Percentiles rank a stretch among this genome's conserved stretches.
Conservation (phyloP, 179 eudicot species). For the Pouteria campechiana region DNA sequence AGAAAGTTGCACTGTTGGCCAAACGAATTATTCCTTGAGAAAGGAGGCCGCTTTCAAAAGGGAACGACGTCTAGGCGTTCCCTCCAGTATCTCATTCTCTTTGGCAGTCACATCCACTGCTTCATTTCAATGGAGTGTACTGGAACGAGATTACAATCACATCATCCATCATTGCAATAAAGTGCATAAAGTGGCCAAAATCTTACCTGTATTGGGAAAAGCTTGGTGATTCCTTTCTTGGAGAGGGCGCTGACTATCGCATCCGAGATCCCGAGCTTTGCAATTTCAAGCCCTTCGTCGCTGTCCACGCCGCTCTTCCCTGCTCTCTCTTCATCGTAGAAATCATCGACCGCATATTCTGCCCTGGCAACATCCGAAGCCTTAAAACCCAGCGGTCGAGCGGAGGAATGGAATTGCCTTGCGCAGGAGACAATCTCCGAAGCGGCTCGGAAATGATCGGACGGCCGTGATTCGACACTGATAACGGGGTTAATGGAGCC, state of each 20-base stretch:
- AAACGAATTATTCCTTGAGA: too few relatives aligned
- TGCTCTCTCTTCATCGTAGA: conserved; percentile 35
- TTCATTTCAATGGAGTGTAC: too few relatives aligned
- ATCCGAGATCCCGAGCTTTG: conserved; percentile 53
- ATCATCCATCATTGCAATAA: not conserved
- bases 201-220: conserved; percentile 87
- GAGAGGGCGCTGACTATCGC: conserved; percentile 46
- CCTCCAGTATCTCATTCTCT: too few relatives aligned
- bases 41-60: too few relatives aligned
- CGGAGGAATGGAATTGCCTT: too few relatives aligned
- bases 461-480: too few relatives aligned
- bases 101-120: too few relatives aligned
- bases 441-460: too few relatives aligned
- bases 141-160: not conserved
- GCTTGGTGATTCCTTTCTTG: conserved; percentile 59
- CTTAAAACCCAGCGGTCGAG: conserved; percentile 18
- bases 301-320: conserved; percentile 1
- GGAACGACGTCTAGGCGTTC: too few relatives aligned
- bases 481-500: too few relatives aligned
- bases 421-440: too few relatives aligned
- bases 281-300: conserved; percentile 60
- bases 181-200: not conserved
- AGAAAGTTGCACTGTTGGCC: too few relatives aligned
- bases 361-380: conserved; percentile 28
- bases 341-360: conserved; percentile 45